These are phyloP conservation scores for Cicer arietinum DNA, from an alignment of 306 rosid species.

Conservation along the genomic window DNA sequence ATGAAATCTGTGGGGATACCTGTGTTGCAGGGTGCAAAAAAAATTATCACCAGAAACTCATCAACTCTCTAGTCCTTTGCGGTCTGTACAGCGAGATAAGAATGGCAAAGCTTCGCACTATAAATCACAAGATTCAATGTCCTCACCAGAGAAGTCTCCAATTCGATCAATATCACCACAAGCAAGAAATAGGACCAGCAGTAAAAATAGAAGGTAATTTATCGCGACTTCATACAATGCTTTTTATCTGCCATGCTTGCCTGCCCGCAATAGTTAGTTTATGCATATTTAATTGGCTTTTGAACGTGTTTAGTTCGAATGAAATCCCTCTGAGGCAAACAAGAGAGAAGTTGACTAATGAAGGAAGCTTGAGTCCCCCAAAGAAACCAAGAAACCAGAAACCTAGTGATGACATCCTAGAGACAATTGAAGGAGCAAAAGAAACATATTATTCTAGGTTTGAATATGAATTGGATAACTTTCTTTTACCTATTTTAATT, in stretches of 20 bases:
- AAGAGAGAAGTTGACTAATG: conserved; percentile 49
- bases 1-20: conserved; percentile 35
- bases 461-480: conserved; percentile 25
- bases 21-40: conserved; percentile 53
- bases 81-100: conserved; percentile 50
- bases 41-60: conserved; percentile 45
- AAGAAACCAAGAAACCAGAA: conserved; percentile 57
- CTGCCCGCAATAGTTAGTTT: conserved; percentile 16
- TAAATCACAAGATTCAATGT: conserved; percentile 48
- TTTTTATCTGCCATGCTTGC: conserved; percentile 29
- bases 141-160: conserved; percentile 55
- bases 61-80: conserved; percentile 53
- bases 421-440: conserved; percentile 58
- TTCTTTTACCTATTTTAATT: conserved; percentile 24
- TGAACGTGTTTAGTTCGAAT: conserved; percentile 51
- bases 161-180: conserved; percentile 54
- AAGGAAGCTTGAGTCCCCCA: conserved; percentile 60
- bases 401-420: conserved; percentile 53
- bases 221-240: conserved; percentile 19
- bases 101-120: conserved; percentile 43
- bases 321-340: conserved; percentile 54
- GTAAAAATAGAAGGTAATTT: conserved; percentile 65
- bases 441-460: conserved; percentile 55
- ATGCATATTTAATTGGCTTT: conserved; percentile 36
- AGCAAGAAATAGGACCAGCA: conserved; percentile 49